A percentile compares a stretch with the other conserved stretches of the same genome.
Evolutionary conservation across 305 asterid genomes (phyloP).

Genomic region (Andrographis paniculata): DNA sequence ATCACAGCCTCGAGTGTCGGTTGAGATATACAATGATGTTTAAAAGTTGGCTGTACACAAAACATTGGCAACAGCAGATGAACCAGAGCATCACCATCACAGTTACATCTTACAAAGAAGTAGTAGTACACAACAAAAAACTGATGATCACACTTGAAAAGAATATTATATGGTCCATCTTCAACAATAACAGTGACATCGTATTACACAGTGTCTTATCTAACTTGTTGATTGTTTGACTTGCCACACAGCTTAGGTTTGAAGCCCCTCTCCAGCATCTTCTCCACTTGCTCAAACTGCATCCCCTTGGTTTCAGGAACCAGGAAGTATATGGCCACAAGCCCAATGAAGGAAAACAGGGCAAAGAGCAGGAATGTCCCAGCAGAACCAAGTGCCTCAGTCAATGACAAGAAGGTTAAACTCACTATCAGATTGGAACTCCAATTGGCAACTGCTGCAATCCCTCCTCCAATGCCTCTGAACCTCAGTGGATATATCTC

Average conservation of each 20-base stretch:
- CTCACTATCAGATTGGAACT: slow-evolving; percentile 54
- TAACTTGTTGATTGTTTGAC: no score
- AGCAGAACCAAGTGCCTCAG: slow-evolving; percentile 42
- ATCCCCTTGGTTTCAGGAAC: slow-evolving; percentile 75
- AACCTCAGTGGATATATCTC: slow-evolving; percentile 61
- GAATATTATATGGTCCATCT: no score
- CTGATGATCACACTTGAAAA: no score
- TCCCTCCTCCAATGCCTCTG: slow-evolving; percentile 68
- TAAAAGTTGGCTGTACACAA: no score
- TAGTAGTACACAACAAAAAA: no score
- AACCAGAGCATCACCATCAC: no score
- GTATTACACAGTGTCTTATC: no score
- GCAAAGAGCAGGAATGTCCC: slow-evolving; percentile 63
- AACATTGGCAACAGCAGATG: no score
- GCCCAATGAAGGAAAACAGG: slow-evolving; percentile 40
- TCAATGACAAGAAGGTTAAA: slow-evolving; percentile 44
- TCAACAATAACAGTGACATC: no score
- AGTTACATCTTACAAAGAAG: no score
- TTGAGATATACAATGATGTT: no score
- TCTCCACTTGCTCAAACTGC: slow-evolving; percentile 55
- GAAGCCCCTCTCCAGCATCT: slow-evolving; percentile 51
- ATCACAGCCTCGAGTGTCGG: no score
- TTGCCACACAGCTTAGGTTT: slow-evolving; percentile 27
- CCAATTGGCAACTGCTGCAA: slow-evolving; percentile 64
- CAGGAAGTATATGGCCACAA: slow-evolving; percentile 39